Evolutionary conservation across 148 eudicot genomes (phyloP).

Genomic region (Camellia japonica): DNA sequence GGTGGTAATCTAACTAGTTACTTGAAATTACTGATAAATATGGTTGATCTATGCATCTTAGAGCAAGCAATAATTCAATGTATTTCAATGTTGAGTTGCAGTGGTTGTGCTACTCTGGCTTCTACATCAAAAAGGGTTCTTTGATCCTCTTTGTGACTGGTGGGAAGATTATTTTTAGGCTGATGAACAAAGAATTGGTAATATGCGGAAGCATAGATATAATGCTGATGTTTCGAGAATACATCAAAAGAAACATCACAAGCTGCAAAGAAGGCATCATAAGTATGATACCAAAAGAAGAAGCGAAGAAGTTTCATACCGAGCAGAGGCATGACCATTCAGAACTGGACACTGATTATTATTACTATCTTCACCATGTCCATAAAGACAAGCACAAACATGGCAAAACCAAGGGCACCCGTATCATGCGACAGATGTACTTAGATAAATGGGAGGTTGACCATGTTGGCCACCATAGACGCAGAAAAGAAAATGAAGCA

Average conservation of each 20-base stretch:
- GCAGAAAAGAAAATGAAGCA: too few relatives aligned
- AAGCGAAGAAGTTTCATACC: constrained; percentile 32
- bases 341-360: constrained; percentile 36
- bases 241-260: constrained; percentile 36
- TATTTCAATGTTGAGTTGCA: constrained; percentile 28
- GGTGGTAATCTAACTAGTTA: constrained; percentile 34
- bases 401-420: constrained; percentile 33
- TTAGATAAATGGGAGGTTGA: constrained; percentile 31
- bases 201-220: too few relatives aligned
- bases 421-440: constrained; percentile 25
- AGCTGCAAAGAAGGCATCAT: constrained; percentile 33
- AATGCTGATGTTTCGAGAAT: constrained; percentile 21
- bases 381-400: constrained; percentile 75
- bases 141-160: constrained; percentile 94
- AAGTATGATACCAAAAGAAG: constrained; percentile 36
- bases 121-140: constrained; percentile 89
- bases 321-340: constrained; percentile 41
- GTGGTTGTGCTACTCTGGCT: constrained; percentile 82
- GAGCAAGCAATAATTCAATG: background rate
- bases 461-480: too few relatives aligned
- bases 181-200: too few relatives aligned
- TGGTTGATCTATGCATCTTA: background rate
- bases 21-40: background rate
- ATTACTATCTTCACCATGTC: constrained; percentile 61
- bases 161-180: constrained; percentile 78